Base-by-base conservation (phyloP, 2,329 filamentous ascomycete species). In the Sclerotinia glacialis region DNA sequence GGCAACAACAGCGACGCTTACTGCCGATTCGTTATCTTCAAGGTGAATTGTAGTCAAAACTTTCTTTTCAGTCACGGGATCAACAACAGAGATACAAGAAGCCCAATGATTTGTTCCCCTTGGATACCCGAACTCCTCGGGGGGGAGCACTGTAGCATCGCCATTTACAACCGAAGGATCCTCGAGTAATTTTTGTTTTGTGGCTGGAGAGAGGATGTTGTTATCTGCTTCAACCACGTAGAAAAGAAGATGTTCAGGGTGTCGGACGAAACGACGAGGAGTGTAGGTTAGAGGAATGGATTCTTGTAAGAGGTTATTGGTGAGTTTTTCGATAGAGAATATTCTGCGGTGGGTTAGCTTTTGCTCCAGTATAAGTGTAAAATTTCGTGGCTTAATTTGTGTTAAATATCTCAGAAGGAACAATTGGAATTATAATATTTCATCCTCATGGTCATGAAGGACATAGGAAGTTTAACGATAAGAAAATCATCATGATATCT, bases 191-290 rank as follows among this genome's bases (percentile, higher is more conserved):
- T 89, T 85, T n/a, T 85, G 82, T 65, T 89, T 86, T 9, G 93
- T 89, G n/a, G 90, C 86, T 7, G 90, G 88, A 0, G 93, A 89
- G 2, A 99, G 82, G 0, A 93, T 92, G 75, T 97, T 96, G 77
- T 95, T 96, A 71, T 99, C 96, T 14, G 93, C 86, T 79, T 97
- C 92, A 62, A 97, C 92, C 8, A 94, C 93, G 76, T 98, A 99
- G 77, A 97, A 99, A 31, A 96, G 83, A 21, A 92, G 89, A 63
- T 92, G 86, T 6, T 95, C 91, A 0, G 94, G 94, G 75, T 98
- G 92, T 70, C 92, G 91, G 40, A 93, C 85, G 73, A 99, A 89
- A 72, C 89, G 89, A 67, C 92, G 89, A 2, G 96, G 95, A 0
- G 95, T 99, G 77, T 99, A 96, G 31, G 90, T 89, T 28, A 99